Conservation (phyloP, 176 grass and related monocot species). For the Rhynchospora pubera region DNA sequence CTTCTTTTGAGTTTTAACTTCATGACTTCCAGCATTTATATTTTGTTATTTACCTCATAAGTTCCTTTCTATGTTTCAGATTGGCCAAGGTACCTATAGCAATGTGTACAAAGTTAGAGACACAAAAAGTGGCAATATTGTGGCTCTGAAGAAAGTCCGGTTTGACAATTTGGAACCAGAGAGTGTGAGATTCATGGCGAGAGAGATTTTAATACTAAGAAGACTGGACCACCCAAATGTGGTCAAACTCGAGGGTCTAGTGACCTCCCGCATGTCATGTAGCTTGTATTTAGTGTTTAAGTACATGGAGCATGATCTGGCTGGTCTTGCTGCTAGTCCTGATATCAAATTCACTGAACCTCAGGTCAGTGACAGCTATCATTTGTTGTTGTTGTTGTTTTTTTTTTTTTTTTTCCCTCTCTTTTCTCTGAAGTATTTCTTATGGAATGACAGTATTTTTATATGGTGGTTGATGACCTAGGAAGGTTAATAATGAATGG, state of each 20-base stretch:
- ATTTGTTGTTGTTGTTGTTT: neutral
- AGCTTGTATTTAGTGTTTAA: slow-evolving; percentile 80
- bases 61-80: slow-evolving; percentile 28
- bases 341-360: slow-evolving; percentile 78
- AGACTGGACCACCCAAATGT: slow-evolving; percentile 74
- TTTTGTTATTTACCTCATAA: neutral
- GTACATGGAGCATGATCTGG: slow-evolving; percentile 83
- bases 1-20: neutral
- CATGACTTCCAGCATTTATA: neutral
- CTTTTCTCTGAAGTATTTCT: neutral
- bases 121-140: slow-evolving; percentile 53
- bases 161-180: slow-evolving; percentile 86
- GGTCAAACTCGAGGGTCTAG: slow-evolving; percentile 60
- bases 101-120: slow-evolving; percentile 85
- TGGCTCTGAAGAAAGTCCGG: slow-evolving; percentile 80
- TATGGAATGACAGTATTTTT: neutral
- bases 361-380: slow-evolving; percentile 46
- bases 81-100: slow-evolving; percentile 82
- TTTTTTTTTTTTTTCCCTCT: no score
- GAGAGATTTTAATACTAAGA: slow-evolving; percentile 74
- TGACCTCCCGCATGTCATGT: slow-evolving; percentile 76
- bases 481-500: neutral
- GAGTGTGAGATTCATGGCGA: slow-evolving; percentile 78
- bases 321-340: slow-evolving; percentile 60
- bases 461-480: neutral